These are phyloP conservation scores for Gracilaria caudata DNA, from an alignment of 23 red algal genomes.

Conservation along the genomic window DNA sequence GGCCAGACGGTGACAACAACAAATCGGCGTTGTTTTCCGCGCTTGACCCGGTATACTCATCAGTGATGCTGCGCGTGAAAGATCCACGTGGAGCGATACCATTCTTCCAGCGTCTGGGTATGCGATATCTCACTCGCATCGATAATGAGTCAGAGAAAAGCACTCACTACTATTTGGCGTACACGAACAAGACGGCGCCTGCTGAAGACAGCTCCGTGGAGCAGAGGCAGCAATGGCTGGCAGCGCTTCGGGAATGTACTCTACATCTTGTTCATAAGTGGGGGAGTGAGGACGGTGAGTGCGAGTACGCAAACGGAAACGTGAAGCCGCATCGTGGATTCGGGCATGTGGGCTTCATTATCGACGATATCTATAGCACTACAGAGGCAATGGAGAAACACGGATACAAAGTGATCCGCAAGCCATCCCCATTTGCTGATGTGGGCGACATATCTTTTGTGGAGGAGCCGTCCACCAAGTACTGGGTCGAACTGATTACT, in stretches of 20 bases:
- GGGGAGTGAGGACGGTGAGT: constrained; percentile 64
- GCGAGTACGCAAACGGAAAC: constrained; percentile 74
- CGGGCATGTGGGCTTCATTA: constrained; percentile 82
- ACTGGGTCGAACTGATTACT: constrained; percentile 85
- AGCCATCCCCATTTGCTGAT: constrained; percentile 81
- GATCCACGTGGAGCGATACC: constrained; percentile 63
- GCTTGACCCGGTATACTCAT: constrained; percentile 69
- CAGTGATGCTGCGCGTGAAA: constrained; percentile 84
- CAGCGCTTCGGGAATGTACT: constrained; percentile 22
- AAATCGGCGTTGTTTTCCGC: neutral
- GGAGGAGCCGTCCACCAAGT: constrained; percentile 81
- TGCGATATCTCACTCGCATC: constrained; percentile 65
- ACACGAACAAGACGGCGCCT: neutral
- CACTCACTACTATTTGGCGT: constrained; percentile 45
- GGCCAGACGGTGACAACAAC: neutral
- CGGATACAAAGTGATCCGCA: constrained; percentile 69
- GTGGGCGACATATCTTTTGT: constrained; percentile 81
- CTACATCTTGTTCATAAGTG: constrained; percentile 46
- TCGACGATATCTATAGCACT: constrained; percentile 71
- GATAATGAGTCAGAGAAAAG: constrained; percentile 23
- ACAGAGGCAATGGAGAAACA: constrained; percentile 59
- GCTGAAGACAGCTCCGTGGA: neutral
- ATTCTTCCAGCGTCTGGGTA: constrained; percentile 86
- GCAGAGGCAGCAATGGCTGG: neutral
- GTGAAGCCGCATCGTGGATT: constrained; percentile 78